phyloP scores from a whole-genome alignment of 2,329 filamentous ascomycete species.

The Grosmannia penicillata region DNA sequence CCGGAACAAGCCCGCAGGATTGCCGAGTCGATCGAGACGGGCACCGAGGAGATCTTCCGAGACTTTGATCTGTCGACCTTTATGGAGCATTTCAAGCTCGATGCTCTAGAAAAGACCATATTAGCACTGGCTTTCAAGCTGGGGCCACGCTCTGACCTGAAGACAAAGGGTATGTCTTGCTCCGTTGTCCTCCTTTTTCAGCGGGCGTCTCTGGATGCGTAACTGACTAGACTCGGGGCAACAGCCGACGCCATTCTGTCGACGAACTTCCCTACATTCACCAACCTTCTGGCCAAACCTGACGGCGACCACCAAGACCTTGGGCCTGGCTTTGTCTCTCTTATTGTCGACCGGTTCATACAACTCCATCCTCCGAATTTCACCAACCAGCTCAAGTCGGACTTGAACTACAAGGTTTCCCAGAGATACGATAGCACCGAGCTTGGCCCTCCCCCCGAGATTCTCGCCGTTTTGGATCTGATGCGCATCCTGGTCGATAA shows the following conservation, averaged over 20 bases:
- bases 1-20: conserved; percentile 77
- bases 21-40: conserved; percentile 81
- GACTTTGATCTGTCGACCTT: conserved; percentile 95
- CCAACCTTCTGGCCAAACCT: conserved; percentile 58
- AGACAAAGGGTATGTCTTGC: conserved; percentile 62
- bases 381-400: conserved; percentile 57
- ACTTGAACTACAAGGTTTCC: conserved; percentile 50
- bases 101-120: conserved; percentile 74
- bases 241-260: conserved; percentile 81
- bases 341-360: conserved; percentile 73
- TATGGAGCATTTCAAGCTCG: conserved; percentile 89
- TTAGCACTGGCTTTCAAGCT: conserved; percentile 80
- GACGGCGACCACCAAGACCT: conserved; percentile 52
- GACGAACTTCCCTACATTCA: conserved; percentile 61
- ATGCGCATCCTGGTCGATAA: conserved; percentile 48
- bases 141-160: conserved; percentile 65
- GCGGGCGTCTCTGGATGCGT: conserved; percentile 7
- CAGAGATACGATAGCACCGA: conserved; percentile 54
- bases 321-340: conserved; percentile 54
- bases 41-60: conserved; percentile 82
- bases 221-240: conserved; percentile 20
- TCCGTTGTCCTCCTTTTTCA: conserved; percentile 6
- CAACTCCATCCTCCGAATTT: conserved; percentile 79
- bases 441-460: conserved; percentile 50
- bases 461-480: conserved; percentile 57